Base-by-base conservation (phyloP, 148 eudicot genomes). In the Rhododendron kiyosumense region DNA sequence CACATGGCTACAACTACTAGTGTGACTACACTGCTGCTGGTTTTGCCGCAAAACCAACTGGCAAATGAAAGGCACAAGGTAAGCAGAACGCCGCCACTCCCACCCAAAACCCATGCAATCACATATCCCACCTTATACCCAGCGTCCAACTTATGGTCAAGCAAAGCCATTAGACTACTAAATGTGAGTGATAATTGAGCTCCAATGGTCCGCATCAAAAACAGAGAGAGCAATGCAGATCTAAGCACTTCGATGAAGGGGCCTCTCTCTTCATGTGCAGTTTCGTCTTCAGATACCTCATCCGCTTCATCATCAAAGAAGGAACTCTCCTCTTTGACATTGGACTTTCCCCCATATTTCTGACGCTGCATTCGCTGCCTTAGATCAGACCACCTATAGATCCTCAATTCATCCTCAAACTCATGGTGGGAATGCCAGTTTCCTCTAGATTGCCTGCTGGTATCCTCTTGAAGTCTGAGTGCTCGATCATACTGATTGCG, bases 41-140 rank as follows among this genome's bases (percentile, higher is more conserved):
- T 89, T 92, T 96, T 96, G 49, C 98, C 99, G 88, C 89, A 94
- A 85, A 91, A 94, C 99, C 98, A 95, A 88, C 93, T 94, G 34
- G 97, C 95, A 94, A 94, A 89, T 14, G 94, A 89, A 73, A 95
- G 94, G 91, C 93, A 94, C 89, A 95, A 76, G 13, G 95, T 92
- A 24, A 96, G 96, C 87, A 95, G 83, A 88, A 95, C 84, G 1
- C 99, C 99, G 3, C 87, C 93, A 86, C 86, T 88, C 71, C 99
- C 98, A 20, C 99, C 99, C 85, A 96, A 85, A 17, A 93, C 78
- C 93, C 93, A 95, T n/a, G 99, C 97, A 45, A 93, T 75, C 79
- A 90, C 52, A 87, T 94, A 91, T 52, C 98, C 99, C 48, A 92
- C 76, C 87, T 96, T 96, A 52, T 96, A 96, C 18, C 99, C 99